These are phyloP conservation scores for Suillus plorans DNA, from an alignment of 768 basidiomycete species.

Conservation along the genomic window DNA sequence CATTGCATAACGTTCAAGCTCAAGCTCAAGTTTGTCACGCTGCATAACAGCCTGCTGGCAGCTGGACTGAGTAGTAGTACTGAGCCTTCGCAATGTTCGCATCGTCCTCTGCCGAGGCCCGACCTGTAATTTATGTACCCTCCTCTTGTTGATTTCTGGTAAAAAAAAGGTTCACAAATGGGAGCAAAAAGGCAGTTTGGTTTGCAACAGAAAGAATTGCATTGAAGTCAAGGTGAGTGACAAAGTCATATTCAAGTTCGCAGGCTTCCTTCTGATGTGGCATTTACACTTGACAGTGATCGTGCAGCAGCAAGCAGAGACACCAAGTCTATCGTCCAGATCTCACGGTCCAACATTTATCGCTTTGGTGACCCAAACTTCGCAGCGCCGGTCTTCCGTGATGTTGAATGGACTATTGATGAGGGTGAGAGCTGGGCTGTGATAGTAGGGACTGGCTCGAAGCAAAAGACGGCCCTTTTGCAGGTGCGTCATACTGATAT, in stretches of 20 bases:
- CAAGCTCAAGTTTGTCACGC: no score
- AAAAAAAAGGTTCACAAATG: not conserved
- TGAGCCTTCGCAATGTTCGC: no score
- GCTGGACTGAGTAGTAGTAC: not conserved
- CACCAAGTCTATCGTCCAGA: constrained; percentile 30
- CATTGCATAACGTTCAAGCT: no score
- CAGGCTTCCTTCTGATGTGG: not conserved
- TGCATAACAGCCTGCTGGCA: not conserved
- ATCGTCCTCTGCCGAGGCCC: not conserved
- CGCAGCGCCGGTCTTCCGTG: constrained; percentile 47
- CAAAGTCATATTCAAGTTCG: not conserved
- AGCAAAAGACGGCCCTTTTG: constrained; percentile 60
- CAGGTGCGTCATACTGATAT: constrained; percentile 47
- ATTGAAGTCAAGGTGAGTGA: not conserved
- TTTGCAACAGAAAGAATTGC: not conserved
- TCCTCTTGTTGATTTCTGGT: not conserved
- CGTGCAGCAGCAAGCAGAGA: not conserved
- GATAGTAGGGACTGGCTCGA: constrained; percentile 56
- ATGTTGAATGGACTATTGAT: constrained; percentile 57
- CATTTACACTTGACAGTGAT: not conserved
- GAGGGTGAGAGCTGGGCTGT: constrained; percentile 76
- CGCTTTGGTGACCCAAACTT: constrained; percentile 56
- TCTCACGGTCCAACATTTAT: constrained; percentile 52
- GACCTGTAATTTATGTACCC: not conserved
- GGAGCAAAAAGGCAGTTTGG: not conserved